Conservation (phyloP, 495 filamentous ascomycete species). For the Xylaria intraflava region DNA sequence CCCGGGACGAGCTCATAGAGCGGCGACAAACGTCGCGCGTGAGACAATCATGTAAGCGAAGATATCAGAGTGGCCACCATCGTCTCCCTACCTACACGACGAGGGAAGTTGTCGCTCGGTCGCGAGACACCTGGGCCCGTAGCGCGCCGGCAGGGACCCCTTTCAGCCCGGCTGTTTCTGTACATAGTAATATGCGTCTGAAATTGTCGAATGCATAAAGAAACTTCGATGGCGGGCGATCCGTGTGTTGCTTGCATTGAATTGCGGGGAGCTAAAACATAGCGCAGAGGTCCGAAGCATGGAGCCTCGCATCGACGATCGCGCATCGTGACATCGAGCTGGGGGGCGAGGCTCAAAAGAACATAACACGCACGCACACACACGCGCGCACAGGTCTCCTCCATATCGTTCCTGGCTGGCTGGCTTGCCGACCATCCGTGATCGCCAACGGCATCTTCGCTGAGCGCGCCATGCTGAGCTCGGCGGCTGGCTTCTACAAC, state of each 20-base stretch:
- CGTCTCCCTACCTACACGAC: no score
- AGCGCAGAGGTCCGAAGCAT: conserved; percentile 13
- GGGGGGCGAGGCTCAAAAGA: neutral
- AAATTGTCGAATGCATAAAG: conserved; percentile 21
- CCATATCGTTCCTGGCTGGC: conserved; percentile 2
- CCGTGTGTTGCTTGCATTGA: conserved; percentile 26
- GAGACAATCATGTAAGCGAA: neutral
- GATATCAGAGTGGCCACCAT: neutral
- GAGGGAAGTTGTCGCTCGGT: no score
- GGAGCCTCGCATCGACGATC: conserved; percentile 6
- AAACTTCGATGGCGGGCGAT: conserved; percentile 23
- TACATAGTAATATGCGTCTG: neutral
- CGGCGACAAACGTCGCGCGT: neutral
- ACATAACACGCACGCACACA: neutral
- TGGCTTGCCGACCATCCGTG: conserved; percentile 4
- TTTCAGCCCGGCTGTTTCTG: conserved; percentile 10
- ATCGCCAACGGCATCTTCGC: conserved; percentile 7
- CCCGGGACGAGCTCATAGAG: neutral
- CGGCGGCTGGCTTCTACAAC: neutral
- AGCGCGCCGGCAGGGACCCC: conserved; percentile 7
- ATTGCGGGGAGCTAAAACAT: conserved; percentile 26
- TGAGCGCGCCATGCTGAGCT: conserved; percentile 1
- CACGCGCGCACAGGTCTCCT: neutral
- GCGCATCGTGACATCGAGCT: neutral
- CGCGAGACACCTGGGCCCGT: no score